Base-by-base conservation (phyloP, 345 rosid species). In the Luvunga scandens region DNA sequence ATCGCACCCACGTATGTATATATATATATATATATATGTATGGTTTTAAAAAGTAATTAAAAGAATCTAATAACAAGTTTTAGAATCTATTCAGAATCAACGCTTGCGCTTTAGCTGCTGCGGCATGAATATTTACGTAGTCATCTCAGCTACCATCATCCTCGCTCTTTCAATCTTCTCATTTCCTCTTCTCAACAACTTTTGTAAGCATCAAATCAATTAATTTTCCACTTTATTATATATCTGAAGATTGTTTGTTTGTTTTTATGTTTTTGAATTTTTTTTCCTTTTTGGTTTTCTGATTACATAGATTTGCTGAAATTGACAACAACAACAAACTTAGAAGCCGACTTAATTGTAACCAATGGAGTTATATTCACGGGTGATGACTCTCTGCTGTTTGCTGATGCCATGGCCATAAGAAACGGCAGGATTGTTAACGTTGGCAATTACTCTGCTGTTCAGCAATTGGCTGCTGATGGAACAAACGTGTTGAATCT, bases 311-410 rank as follows among this genome's bases (percentile, higher is more conserved):
- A 80, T 85, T 89, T 93, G 94, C 79, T 86, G 69, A 80, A 79
- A 56, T 79, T 84, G 72, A 86, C 38, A 48, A 83, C 42, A 48
- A 83, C 85, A 45, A 79, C 83, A 33, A 75, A 80, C 42, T 9
- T 63, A 7, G 80, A 75, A 10, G 97, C 94, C 48, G 99, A 93
- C 79, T 85, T 93, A 79, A 18, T 95, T 5, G 82, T 89, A 69
- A 90, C 57, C n/a, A 93, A 93, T 85, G 99, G 91, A 72, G 74
- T 90, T 39, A 88, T 93, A 77, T 93, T 91, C 87, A 95, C 99
- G 21, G 87, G 94, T 76, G 94, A 93, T 42, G 75, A 36, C 19
- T 85, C 93, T 67, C 76, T 85, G 68, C 93, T 87, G 13, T 92
- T 91, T 71, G 92, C 92, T 1, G 97, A 91, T 80, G 90, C 94